Percentiles rank a stretch among this genome's conserved stretches.
Evolutionary conservation across 2,329 filamentous ascomycete genomes (phyloP).

Genomic region (Exophiala dermatitidis): DNA sequence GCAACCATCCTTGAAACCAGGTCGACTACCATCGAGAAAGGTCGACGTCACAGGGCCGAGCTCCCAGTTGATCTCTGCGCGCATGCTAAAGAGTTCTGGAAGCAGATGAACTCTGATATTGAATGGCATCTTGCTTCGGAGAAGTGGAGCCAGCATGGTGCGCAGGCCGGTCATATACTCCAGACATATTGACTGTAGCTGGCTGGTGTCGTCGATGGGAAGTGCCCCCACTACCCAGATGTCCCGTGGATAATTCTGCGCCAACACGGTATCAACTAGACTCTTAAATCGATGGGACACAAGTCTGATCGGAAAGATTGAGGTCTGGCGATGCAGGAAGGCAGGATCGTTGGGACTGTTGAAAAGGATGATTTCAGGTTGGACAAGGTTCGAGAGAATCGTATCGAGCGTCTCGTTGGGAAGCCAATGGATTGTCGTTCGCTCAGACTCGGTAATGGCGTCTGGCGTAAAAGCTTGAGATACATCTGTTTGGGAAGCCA

Average conservation of each 20-base stretch:
- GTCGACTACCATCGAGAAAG: neutral
- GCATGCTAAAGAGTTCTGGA: slow-evolving; percentile 1
- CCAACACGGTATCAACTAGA: neutral
- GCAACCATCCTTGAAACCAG: neutral
- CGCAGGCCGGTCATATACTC: slow-evolving; percentile 1
- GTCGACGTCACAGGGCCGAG: neutral
- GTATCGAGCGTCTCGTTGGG: slow-evolving; percentile 1
- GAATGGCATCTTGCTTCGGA: neutral
- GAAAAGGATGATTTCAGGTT: neutral
- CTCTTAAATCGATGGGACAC: slow-evolving; percentile 3
- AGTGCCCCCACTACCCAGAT: slow-evolving; percentile 1
- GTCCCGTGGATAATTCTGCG: neutral
- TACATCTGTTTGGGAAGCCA: neutral
- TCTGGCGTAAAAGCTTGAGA: neutral
- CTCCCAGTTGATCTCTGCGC: slow-evolving; percentile 1
- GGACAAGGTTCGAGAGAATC: slow-evolving; percentile 2
- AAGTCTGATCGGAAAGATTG: neutral
- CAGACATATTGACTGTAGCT: neutral
- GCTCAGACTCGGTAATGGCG: neutral
- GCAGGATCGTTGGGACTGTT: neutral
- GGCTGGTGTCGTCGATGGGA: neutral
- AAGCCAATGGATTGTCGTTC: neutral
- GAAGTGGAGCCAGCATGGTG: neutral
- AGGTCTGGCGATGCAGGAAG: neutral
- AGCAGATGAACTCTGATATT: slow-evolving; percentile 2